Evolutionary conservation across 2,329 filamentous ascomycete genomes (phyloP).

Genomic region (Alternaria rosae): DNA sequence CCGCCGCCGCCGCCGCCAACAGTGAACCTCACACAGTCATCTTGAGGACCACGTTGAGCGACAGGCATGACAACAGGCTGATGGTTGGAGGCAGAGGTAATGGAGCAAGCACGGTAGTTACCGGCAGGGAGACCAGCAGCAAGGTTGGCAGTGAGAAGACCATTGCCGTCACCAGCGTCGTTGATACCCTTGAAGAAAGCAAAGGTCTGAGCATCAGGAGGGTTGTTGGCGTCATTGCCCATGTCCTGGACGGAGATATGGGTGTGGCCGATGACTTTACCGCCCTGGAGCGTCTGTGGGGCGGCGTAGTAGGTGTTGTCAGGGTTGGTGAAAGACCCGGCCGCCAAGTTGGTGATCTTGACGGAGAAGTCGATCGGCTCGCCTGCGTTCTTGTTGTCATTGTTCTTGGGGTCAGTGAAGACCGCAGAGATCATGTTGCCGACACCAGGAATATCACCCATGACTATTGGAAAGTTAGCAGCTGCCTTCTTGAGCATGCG

Average conservation of each 20-base stretch:
- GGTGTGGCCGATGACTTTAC: conserved; percentile 56
- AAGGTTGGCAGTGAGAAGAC: conserved; percentile 56
- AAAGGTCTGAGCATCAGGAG: conserved; percentile 56
- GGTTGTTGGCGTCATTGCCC: conserved; percentile 45
- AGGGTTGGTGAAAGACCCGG: conserved; percentile 64
- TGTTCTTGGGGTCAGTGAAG: conserved; percentile 57
- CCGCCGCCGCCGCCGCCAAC: conserved; percentile 39
- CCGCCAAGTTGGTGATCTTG: conserved; percentile 58
- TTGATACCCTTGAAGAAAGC: conserved; percentile 68
- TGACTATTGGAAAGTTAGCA: conserved; percentile 48
- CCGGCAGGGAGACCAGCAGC: conserved; percentile 58
- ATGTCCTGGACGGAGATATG: conserved; percentile 63
- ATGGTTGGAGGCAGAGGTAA: conserved; percentile 61
- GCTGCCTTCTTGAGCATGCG: neutral
- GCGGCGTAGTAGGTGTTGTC: conserved; percentile 63
- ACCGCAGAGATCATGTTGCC: conserved; percentile 64
- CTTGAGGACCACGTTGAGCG: conserved; percentile 62
- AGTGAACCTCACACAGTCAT: conserved; percentile 61
- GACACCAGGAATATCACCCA: conserved; percentile 63
- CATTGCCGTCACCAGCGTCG: conserved; percentile 58
- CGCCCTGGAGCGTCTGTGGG: conserved; percentile 58
- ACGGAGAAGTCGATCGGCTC: conserved; percentile 61
- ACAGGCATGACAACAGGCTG: conserved; percentile 67
- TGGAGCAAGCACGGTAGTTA: conserved; percentile 61
- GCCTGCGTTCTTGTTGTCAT: conserved; percentile 46